phyloP scores from a whole-genome alignment of 805 yeast species.

The Nematodospora valgi region DNA sequence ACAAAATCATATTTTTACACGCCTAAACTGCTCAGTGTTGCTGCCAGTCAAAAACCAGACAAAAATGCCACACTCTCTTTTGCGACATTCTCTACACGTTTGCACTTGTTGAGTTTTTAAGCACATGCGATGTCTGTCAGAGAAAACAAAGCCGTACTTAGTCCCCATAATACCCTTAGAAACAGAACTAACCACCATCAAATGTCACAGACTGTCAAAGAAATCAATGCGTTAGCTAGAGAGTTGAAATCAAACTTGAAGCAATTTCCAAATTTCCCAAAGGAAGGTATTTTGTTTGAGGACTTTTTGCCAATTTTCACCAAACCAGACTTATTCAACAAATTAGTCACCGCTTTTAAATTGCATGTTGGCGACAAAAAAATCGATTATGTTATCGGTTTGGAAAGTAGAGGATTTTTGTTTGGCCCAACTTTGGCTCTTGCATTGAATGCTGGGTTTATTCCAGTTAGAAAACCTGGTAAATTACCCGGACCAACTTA shows the following conservation, averaged over 20 bases:
- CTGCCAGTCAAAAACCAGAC: too few relatives aligned
- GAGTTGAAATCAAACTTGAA: conserved; percentile 36
- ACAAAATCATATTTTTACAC: too few relatives aligned
- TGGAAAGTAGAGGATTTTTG: conserved; percentile 95
- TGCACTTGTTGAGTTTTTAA: too few relatives aligned
- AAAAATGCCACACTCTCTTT: too few relatives aligned
- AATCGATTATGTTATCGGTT: conserved; percentile 87
- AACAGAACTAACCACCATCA: too few relatives aligned
- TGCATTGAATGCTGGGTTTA: conserved; percentile 83
- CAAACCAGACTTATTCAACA: conserved; percentile 75
- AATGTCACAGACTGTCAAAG: conserved; percentile 10
- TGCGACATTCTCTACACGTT: too few relatives aligned
- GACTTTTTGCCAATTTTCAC: conserved; percentile 95
- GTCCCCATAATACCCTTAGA: too few relatives aligned
- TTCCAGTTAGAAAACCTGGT: conserved; percentile 94
- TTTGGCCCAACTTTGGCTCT: conserved; percentile 96
- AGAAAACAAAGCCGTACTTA: too few relatives aligned
- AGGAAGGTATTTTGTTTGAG: conserved; percentile 89
- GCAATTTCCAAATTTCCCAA: conserved; percentile 93
- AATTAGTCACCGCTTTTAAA: conserved; percentile 77
- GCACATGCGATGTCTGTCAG: too few relatives aligned
- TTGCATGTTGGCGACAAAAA: conserved; percentile 62
- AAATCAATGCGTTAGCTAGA: conserved; percentile 30
- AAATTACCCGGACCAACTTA: conserved; percentile 86
- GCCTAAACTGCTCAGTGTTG: too few relatives aligned